These are phyloP conservation scores for Pulicaria dysenterica DNA, from an alignment of 129 eudicot species.

Conservation along the genomic window DNA sequence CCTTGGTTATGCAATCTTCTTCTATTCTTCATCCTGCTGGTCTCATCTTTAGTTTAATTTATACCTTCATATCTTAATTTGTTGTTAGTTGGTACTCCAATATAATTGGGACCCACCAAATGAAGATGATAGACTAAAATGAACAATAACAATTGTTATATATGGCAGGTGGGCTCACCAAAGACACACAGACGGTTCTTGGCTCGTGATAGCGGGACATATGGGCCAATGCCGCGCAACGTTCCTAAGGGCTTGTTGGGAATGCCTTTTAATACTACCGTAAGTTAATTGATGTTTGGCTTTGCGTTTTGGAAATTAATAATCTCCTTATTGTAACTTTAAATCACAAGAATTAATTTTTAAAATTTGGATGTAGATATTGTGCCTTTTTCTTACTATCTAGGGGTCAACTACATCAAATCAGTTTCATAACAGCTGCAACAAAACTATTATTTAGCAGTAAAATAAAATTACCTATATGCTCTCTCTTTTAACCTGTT, in stretches of 20 bases:
- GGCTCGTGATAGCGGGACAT: conserved; percentile 99
- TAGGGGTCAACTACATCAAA: too few species aligned
- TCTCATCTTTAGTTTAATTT: background rate
- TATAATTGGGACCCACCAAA: conserved; percentile 1
- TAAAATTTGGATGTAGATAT: background rate
- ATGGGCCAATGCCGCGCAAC: conserved; percentile 93
- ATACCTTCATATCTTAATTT: background rate
- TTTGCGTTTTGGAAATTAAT: background rate
- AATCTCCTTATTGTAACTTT: background rate
- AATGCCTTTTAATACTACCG: conserved; percentile 99
- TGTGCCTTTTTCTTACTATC: background rate
- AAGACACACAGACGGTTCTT: conserved; percentile 93
- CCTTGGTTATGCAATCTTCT: background rate
- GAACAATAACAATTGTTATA: background rate
- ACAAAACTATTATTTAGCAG: too few species aligned
- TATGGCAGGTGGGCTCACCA: conserved; percentile 91
- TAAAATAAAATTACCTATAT: too few species aligned
- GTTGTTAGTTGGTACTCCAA: background rate
- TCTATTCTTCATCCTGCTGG: background rate
- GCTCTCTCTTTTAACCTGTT: too few species aligned
- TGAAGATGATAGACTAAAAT: conserved; percentile 26
- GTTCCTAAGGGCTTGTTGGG: conserved; percentile 90
- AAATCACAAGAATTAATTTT: background rate
- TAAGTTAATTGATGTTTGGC: conserved; percentile 38
- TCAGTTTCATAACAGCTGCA: too few species aligned